Evolutionary conservation across 768 basidiomycete species (phyloP), one percentile per base, ranked within the genome.

Genomic region (Phallus indusiatus): DNA sequence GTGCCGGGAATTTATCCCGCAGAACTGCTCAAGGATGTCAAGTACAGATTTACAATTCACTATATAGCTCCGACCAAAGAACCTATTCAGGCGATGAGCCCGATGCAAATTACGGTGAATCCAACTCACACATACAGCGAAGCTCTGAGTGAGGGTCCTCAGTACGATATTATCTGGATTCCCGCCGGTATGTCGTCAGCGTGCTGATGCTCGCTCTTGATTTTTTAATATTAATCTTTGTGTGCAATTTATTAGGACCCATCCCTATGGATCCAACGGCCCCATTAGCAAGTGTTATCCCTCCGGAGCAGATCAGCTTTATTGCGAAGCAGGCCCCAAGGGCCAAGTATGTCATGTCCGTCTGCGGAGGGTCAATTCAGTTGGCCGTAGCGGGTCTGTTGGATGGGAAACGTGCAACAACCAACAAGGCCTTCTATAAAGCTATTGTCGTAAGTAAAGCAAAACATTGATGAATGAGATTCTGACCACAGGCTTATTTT

Each of bases 221-320:
- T n/a, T n/a, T n/a, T n/a, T n/a, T n/a, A n/a, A n/a, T n/a, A n/a
- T n/a, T n/a, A n/a, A 11, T n/a, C 62, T 12, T 33, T 63, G 50
- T 63, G n/a, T 73, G 48, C 65, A 67, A 5, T 77, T 71, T 63
- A 67, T 74, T n/a, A 61, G 53, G 37, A 62, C 64, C 10, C 68
- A 72, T 8, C 73, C 73, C 53, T 73, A 74, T 1, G 62, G 65
- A 3, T 61, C 18, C 34, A 8, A 50, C 54, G n/a, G 61, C 64
- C 62, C 78, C 59, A 1, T 56, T 57, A 28, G 28, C 53, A 17
- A 61, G 64, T 59, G 50, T 53, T 2, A 67, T 63, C 16, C 66
- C 67, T 9, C 21, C 37, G 12, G 64, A 63, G 24, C 63, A 65
- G 53, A 61, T 68, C 46, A 62, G 56, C 1, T 66, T 55, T 59